A percentile compares a stretch with the other conserved stretches of the same genome.
These are phyloP conservation scores for Oidium heveae DNA, from an alignment of 2,329 filamentous ascomycete species.

Conservation along the genomic window DNA sequence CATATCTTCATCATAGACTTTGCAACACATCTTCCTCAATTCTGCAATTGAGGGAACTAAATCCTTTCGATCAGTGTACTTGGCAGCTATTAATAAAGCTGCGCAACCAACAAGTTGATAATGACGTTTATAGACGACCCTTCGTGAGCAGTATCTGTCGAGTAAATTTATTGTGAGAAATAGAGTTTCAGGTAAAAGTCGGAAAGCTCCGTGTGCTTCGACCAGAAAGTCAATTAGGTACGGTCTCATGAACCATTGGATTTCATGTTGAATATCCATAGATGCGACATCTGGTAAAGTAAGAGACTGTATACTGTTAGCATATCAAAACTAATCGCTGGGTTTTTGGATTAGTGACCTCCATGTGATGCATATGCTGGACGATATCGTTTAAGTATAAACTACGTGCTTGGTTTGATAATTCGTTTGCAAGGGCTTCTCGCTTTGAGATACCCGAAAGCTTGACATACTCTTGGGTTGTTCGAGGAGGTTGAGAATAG, in stretches of 20 bases:
- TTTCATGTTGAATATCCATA: slow-evolving; percentile 97
- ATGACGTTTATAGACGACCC: slow-evolving; percentile 96
- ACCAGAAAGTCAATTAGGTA: slow-evolving; percentile 96
- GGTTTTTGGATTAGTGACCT: slow-evolving; percentile 21
- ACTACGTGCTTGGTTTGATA: slow-evolving; percentile 61
- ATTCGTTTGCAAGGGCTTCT: slow-evolving; percentile 67
- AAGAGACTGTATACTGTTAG: slow-evolving; percentile 28
- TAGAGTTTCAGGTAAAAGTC: slow-evolving; percentile 76
- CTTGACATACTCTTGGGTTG: slow-evolving; percentile 47
- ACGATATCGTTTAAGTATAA: slow-evolving; percentile 91
- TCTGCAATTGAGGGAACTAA: slow-evolving; percentile 93
- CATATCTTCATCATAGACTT: slow-evolving; percentile 96
- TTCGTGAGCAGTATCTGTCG: slow-evolving; percentile 90
- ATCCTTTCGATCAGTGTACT: slow-evolving; percentile 98
- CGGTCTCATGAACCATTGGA: slow-evolving; percentile 98
- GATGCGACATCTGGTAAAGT: slow-evolving; percentile 89
- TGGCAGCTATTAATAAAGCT: slow-evolving; percentile 83
- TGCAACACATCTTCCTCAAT: slow-evolving; percentile 97
- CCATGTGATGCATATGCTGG: slow-evolving; percentile 87
- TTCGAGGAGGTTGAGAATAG: slow-evolving; percentile 8
- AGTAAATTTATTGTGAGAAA: slow-evolving; percentile 93
- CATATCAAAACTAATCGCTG: too few relatives aligned
- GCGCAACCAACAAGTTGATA: slow-evolving; percentile 96
- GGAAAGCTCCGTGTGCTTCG: slow-evolving; percentile 88
- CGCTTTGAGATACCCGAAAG: slow-evolving; percentile 61